Conservation (phyloP, 2,329 filamentous ascomycete species). For the Aureobasidium uvarum region DNA sequence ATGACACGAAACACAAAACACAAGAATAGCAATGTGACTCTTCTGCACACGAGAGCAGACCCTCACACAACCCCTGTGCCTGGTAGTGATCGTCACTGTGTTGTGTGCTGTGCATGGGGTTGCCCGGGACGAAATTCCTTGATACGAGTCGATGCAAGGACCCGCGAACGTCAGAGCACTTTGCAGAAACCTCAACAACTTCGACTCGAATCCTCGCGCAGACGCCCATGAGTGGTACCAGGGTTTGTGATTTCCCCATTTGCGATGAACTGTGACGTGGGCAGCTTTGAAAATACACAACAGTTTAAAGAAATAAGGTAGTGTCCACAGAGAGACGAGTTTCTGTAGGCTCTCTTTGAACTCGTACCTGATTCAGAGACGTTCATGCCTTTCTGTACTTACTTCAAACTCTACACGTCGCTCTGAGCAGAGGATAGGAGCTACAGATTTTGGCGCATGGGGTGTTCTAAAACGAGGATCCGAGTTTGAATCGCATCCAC, state of each 20-base stretch:
- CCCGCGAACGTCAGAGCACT: slow-evolving; percentile 11
- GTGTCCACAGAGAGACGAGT: background rate
- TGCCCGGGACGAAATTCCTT: slow-evolving; percentile 15
- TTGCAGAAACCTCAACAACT: slow-evolving; percentile 20
- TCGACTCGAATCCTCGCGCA: background rate
- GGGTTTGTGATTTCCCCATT: background rate
- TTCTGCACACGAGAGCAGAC: slow-evolving; percentile 3
- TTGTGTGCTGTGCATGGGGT: slow-evolving; percentile 18
- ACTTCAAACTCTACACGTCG: too few relatives aligned
- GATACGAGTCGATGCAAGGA: slow-evolving; percentile 14
- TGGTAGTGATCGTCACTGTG: slow-evolving; percentile 10
- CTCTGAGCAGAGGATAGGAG: too few relatives aligned
- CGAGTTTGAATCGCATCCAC: too few relatives aligned
- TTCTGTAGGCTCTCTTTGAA: too few relatives aligned
- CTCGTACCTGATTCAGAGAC: too few relatives aligned
- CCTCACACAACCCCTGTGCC: slow-evolving; percentile 4
- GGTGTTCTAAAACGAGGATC: too few relatives aligned
- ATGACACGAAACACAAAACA: background rate
- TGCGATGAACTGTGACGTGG: too few relatives aligned
- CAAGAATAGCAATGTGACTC: slow-evolving; percentile 7
- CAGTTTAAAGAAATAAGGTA: background rate
- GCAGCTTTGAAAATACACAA: background rate
- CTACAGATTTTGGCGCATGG: too few relatives aligned
- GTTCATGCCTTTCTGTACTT: too few relatives aligned
- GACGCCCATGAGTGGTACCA: background rate